Conservation (phyloP, 306 rosid species). For the Senna tora region DNA sequence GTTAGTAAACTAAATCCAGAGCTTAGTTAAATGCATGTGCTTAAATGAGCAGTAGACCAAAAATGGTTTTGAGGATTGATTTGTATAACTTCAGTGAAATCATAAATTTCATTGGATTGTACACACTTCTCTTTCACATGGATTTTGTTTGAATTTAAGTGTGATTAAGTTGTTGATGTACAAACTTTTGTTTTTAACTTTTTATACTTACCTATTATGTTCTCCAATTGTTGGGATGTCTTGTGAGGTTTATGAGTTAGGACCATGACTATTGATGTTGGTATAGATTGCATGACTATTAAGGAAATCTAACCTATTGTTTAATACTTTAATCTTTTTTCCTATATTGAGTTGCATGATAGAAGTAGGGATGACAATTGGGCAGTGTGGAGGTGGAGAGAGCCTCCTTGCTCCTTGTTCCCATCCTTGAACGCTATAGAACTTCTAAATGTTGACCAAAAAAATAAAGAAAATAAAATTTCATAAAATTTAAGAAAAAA, state of each 20-base stretch:
- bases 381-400: too few relatives aligned
- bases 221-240: background rate
- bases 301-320: background rate
- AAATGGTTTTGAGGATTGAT: background rate
- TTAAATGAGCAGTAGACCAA: background rate
- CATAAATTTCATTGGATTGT: background rate
- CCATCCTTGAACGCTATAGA: too few relatives aligned
- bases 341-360: background rate
- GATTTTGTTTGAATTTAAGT: background rate
- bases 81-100: background rate
- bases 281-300: background rate
- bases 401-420: too few relatives aligned
- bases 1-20: background rate
- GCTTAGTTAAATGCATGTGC: background rate
- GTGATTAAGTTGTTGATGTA: background rate
- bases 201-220: background rate
- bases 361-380: too few relatives aligned
- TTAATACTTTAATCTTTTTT: background rate
- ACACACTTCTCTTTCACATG: background rate
- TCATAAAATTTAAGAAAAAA: too few relatives aligned
- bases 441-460: too few relatives aligned
- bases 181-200: background rate
- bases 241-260: background rate
- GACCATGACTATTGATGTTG: background rate
- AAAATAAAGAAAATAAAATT: too few relatives aligned